Conservation (phyloP, 1,139 yeast species). For the Pichia cactophila region DNA sequence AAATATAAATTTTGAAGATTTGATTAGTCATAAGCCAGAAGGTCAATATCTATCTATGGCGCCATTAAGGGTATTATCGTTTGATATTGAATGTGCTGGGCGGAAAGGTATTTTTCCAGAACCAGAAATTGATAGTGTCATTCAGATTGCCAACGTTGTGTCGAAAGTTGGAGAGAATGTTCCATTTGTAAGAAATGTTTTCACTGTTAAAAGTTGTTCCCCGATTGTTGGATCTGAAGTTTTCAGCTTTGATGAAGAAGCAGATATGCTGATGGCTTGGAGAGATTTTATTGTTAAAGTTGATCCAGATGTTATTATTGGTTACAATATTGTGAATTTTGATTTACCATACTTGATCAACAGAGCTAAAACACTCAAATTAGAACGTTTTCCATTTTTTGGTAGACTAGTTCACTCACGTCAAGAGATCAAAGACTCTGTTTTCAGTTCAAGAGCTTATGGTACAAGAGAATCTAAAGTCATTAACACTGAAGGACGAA, state of each 20-base stretch:
- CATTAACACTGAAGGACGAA: conserved; percentile 89
- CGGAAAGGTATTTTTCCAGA: conserved; percentile 96
- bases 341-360: conserved; percentile 90
- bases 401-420: conserved; percentile 62
- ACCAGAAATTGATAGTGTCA: conserved; percentile 86
- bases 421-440: conserved; percentile 74
- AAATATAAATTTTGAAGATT: conserved; percentile 54
- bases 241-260: conserved; percentile 66
- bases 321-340: conserved; percentile 90
- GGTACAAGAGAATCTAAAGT: conserved; percentile 93
- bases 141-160: conserved; percentile 94
- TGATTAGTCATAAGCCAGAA: conserved; percentile 78
- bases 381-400: conserved; percentile 73
- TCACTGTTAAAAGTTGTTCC: conserved; percentile 85
- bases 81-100: conserved; percentile 98
- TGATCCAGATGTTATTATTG: conserved; percentile 96
- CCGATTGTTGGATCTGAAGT: conserved; percentile 93
- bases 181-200: conserved; percentile 94
- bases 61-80: conserved; percentile 85
- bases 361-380: conserved; percentile 69
- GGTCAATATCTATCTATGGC: conserved; percentile 94
- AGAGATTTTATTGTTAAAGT: conserved; percentile 70
- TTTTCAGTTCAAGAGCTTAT: conserved; percentile 90
- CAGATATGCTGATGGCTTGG: conserved; percentile 81
- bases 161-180: conserved; percentile 65